Evolutionary conservation across 345 rosid species (phyloP).

Genomic region (Gossypium turneri): DNA sequence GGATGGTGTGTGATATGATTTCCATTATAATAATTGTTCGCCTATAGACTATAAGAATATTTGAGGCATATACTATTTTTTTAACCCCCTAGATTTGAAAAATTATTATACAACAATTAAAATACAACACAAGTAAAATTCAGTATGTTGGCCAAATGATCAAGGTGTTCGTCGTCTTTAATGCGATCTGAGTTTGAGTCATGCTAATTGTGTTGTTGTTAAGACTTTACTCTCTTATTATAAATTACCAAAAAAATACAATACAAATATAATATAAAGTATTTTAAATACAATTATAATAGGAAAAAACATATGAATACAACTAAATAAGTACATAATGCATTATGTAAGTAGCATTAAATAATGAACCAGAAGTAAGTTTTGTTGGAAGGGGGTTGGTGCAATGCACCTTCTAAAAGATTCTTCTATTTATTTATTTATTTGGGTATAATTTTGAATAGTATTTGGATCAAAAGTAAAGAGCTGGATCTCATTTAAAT

Average conservation of each 20-base stretch:
- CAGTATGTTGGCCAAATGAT: no score
- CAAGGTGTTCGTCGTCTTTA: no score
- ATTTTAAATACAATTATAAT: no score
- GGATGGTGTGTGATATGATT: not conserved
- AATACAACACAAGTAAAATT: no score
- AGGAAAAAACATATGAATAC: not conserved
- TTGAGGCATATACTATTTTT: not conserved
- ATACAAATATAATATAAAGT: no score
- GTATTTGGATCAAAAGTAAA: no score
- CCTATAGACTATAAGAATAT: not conserved
- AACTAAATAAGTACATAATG: not conserved
- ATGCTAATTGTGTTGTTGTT: no score
- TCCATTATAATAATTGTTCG: not conserved
- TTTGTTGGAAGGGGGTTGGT: not conserved
- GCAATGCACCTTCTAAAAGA: not conserved
- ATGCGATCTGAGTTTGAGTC: fast-evolving
- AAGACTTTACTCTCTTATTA: fast-evolving
- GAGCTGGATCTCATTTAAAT: no score
- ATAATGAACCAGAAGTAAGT: not conserved
- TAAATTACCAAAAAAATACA: no score
- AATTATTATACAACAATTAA: no score
- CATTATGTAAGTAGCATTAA: not conserved
- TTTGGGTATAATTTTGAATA: no score
- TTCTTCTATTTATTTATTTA: not conserved
- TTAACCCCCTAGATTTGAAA: not conserved